These are phyloP conservation scores for Suhomyces ambrosiae DNA, from an alignment of 1,139 yeast species.

Conservation along the genomic window DNA sequence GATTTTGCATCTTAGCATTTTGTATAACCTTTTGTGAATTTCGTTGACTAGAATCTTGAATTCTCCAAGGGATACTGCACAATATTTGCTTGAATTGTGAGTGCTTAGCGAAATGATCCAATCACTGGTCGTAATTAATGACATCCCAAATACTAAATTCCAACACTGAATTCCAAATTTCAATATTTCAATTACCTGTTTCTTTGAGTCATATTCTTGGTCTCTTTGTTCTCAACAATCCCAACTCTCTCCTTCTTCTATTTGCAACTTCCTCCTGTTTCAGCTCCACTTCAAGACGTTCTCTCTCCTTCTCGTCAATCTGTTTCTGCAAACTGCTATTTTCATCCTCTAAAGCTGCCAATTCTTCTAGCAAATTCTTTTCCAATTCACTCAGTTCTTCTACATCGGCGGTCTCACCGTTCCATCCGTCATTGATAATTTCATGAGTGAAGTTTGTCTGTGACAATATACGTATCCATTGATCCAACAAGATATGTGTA, in stretches of 20 bases:
- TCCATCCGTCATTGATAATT: slow-evolving; percentile 39
- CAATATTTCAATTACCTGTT: too few species aligned
- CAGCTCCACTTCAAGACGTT: slow-evolving; percentile 19
- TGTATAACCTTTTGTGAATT: too few species aligned
- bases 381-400: slow-evolving; percentile 30
- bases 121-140: too few species aligned
- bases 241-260: slow-evolving; percentile 30
- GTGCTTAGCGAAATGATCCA: too few species aligned
- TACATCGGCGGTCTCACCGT: slow-evolving; percentile 25
- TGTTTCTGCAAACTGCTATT: slow-evolving; percentile 30
- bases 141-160: too few species aligned
- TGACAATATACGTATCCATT: slow-evolving; percentile 50
- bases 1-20: too few species aligned
- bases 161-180: too few species aligned
- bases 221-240: slow-evolving; percentile 17
- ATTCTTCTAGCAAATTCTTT: slow-evolving; percentile 27
- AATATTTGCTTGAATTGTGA: too few species aligned
- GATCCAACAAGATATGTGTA: slow-evolving; percentile 42
- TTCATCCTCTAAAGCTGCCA: slow-evolving; percentile 30
- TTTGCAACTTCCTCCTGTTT: slow-evolving; percentile 19
- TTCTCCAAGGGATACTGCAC: too few species aligned
- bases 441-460: slow-evolving; percentile 49
- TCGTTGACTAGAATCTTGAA: too few species aligned
- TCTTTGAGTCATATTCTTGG: slow-evolving; percentile 5
- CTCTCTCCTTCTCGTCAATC: slow-evolving; percentile 27